These are phyloP conservation scores for Penicillium turbatum DNA, from an alignment of 495 filamentous ascomycete genomes.

Conservation along the genomic window DNA sequence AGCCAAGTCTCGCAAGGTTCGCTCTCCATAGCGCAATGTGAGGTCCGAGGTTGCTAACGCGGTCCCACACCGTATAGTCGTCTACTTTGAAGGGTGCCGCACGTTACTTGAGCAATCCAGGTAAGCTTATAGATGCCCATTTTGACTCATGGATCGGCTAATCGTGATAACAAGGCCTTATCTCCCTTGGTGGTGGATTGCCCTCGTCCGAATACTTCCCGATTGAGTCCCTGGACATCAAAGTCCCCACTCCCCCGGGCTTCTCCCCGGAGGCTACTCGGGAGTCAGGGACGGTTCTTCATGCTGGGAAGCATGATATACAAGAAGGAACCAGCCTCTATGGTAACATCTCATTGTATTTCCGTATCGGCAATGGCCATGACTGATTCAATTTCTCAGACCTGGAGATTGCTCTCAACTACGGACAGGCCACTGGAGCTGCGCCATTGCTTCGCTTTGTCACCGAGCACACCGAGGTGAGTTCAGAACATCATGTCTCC, in stretches of 20 bases:
- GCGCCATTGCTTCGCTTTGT: constrained; percentile 84
- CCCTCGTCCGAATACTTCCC: constrained; percentile 90
- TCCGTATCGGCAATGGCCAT: neutral
- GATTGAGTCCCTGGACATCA: constrained; percentile 62
- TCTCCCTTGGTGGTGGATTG: constrained; percentile 89
- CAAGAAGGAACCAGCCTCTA: constrained; percentile 58
- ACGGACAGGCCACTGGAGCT: constrained; percentile 78
- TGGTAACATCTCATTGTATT: constrained; percentile 31
- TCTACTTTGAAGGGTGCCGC: constrained; percentile 78
- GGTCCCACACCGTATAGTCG: constrained; percentile 27
- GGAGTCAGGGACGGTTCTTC: constrained; percentile 50
- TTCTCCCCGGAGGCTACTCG: constrained; percentile 65
- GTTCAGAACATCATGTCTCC: neutral
- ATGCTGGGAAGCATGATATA: constrained; percentile 78
- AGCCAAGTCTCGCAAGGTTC: constrained; percentile 39
- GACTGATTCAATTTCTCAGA: constrained; percentile 40
- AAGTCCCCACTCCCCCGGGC: constrained; percentile 60
- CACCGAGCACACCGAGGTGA: constrained; percentile 84
- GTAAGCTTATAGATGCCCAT: constrained; percentile 24
- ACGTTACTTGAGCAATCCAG: constrained; percentile 64
- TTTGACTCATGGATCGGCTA: neutral
- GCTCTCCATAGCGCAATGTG: constrained; percentile 12
- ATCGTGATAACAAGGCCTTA: constrained; percentile 46
- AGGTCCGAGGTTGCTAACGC: constrained; percentile 1
- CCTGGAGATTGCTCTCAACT: constrained; percentile 81